Evolutionary conservation across 176 grass and related monocot species (phyloP).

Genomic region (Chloris gayana): DNA sequence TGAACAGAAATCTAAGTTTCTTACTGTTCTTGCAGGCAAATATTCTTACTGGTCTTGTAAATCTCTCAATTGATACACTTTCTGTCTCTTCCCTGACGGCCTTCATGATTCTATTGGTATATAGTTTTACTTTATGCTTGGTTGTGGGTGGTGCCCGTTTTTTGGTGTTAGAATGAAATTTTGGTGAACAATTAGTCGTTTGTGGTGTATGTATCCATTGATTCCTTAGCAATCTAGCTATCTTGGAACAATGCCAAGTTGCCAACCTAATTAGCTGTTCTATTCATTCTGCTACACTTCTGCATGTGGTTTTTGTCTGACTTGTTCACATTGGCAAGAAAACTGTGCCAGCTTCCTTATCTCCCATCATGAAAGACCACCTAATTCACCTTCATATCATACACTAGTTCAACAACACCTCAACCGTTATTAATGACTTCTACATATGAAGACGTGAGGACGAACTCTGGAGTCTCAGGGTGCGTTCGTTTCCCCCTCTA

Average conservation of each 20-base stretch:
- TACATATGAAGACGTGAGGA: constrained; percentile 10
- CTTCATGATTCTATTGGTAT: constrained; percentile 65
- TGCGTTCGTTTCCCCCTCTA: no score
- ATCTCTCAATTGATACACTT: constrained; percentile 70
- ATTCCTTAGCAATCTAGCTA: background rate
- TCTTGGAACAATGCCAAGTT: background rate
- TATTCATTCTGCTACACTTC: constrained; percentile 19
- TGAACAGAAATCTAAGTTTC: constrained; percentile 23
- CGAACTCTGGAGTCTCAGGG: no score
- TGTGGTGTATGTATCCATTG: constrained; percentile 23
- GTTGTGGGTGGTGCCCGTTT: constrained; percentile 54
- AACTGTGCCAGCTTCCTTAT: background rate
- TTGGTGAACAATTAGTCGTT: constrained; percentile 54
- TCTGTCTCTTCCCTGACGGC: constrained; percentile 53
- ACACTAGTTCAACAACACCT: background rate
- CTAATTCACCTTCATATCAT: background rate
- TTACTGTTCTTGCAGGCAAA: constrained; percentile 72
- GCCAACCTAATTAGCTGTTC: constrained; percentile 1
- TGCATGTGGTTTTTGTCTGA: constrained; percentile 1
- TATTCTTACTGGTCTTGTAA: constrained; percentile 82
- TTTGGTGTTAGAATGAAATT: constrained; percentile 78
- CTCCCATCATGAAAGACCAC: background rate
- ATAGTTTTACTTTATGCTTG: constrained; percentile 63
- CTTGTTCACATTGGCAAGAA: constrained; percentile 3
- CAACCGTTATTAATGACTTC: background rate